These are phyloP conservation scores for Suillus plorans DNA, from an alignment of 768 basidiomycete species.

Conservation along the genomic window DNA sequence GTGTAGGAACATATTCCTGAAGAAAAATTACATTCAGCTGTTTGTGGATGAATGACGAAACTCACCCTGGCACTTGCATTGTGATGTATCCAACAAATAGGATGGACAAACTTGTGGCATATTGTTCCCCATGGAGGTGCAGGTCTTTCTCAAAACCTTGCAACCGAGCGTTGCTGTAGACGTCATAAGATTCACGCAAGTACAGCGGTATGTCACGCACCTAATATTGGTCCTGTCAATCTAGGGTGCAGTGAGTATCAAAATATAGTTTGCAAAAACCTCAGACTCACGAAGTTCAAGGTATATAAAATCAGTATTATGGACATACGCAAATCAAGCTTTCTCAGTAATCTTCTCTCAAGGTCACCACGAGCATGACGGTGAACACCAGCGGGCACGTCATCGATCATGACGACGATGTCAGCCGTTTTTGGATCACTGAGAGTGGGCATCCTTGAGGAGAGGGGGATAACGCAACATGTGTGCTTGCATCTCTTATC, in stretches of 20 bases:
- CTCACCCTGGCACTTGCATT: conserved; percentile 23
- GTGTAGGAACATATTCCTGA: conserved; percentile 32
- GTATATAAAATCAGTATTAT: neutral
- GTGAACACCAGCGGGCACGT: no score
- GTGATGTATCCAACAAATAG: conserved; percentile 25
- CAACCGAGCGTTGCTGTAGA: conserved; percentile 18
- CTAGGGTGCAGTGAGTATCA: neutral
- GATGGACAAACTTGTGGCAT: conserved; percentile 22
- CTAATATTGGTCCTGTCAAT: neutral
- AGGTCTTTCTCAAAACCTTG: conserved; percentile 25
- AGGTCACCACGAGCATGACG: neutral
- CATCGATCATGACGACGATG: neutral
- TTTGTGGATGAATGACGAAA: neutral
- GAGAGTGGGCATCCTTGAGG: neutral
- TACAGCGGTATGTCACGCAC: neutral
- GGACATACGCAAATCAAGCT: neutral
- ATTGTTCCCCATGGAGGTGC: conserved; percentile 23
- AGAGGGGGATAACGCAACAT: neutral
- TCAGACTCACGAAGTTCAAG: neutral
- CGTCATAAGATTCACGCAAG: neutral
- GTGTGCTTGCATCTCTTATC: neutral
- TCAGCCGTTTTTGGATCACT: neutral
- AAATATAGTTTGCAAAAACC: neutral
- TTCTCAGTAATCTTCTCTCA: neutral
- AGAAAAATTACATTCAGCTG: no score